A percentile compares a stretch with the other conserved stretches of the same genome.
These are phyloP conservation scores for Eimeria acervulina DNA, from an alignment of 169 alveolate genomes.

Conservation along the genomic window DNA sequence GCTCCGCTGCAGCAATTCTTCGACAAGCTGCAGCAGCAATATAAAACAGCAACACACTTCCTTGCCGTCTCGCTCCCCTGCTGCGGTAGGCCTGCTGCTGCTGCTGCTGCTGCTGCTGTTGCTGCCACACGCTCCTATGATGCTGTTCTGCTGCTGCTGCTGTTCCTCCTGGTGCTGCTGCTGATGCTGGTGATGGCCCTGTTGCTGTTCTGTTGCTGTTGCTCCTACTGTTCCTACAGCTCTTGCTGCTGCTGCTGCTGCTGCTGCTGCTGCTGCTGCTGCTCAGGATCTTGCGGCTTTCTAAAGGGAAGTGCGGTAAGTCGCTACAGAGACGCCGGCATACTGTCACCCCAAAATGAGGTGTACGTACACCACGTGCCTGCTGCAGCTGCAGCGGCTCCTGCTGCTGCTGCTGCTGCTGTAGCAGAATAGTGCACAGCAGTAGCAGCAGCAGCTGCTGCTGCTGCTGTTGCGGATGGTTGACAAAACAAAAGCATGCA, in stretches of 20 bases:
- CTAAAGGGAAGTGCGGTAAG: neutral
- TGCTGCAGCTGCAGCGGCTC: neutral
- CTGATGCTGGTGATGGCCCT: neutral
- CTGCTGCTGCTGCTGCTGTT: too few relatives aligned
- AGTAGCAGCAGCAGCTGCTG: neutral
- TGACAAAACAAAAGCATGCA: neutral
- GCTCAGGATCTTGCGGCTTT: neutral
- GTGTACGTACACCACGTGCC: slow-evolving; percentile 33
- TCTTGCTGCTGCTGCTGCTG: slow-evolving; percentile 1
- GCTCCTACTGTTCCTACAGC: neutral
- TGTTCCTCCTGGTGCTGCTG: too few relatives aligned
- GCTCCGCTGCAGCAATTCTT: slow-evolving; percentile 64
- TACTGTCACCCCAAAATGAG: slow-evolving; percentile 29
- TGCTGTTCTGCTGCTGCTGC: too few relatives aligned
- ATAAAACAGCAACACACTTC: slow-evolving; percentile 14
- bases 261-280: slow-evolving; percentile 22
- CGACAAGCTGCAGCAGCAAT: slow-evolving; percentile 35
- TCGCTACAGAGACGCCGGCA: slow-evolving; percentile 37
- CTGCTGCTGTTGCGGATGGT: too few relatives aligned
- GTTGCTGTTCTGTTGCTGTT: neutral
- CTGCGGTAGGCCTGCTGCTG: slow-evolving; percentile 32
- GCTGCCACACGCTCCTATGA: too few relatives aligned
- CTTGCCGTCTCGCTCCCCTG: slow-evolving; percentile 61
- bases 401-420: slow-evolving; percentile 6
- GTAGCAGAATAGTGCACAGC: neutral